Evolutionary conservation across 2,329 filamentous ascomycete species (phyloP), one percentile per base, ranked within the genome.

Genomic region (Botryosphaeria dothidea): DNA sequence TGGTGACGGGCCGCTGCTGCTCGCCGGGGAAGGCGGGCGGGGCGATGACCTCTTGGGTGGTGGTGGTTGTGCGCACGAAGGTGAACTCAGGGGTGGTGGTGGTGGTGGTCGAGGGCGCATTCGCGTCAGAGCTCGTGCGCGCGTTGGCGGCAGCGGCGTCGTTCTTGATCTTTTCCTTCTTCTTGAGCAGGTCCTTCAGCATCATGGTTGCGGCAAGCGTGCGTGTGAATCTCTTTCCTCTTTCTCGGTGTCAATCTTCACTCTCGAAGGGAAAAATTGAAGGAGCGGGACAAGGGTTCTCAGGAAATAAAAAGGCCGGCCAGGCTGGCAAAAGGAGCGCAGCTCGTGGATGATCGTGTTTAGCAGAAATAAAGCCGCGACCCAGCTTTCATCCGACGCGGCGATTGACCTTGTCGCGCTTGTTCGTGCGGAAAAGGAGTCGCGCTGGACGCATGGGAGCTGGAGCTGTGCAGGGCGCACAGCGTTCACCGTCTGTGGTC

Each of bases 41-140:
- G 64, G 87, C 83, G 75, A 97, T 92, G 69, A 90, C 81, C 76
- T 97, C 92, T 74, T 93, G 86, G 1, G 89, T 88, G 69, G 88
- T 80, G 0, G 93, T 97, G 74, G 96, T 94, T 69, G 92, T 90
- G 67, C 93, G 90, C 73, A 95, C 85, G 80, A 97, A 92, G 68
- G 85, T 92, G 80, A 97, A 92, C 70, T 73, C 70, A 25, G 73
- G 70, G 43, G 64, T 27, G 67, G 17, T n/a, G 29, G 51, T 68
- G 75, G 73, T 4, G n/a, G n/a, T n/a, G n/a, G n/a, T n/a, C n/a
- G n/a, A n/a, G n/a, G n/a, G n/a, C n/a, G n/a, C n/a, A 11, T 11
- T 34, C 38, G 38, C 38, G 38, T 41, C 38, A 13, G 38, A 41
- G 38, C 38, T 41, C 46, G 73, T 67, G 54, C 69, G 70, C 27